Percentiles rank a stretch among this genome's conserved stretches.
Conservation (phyloP, 805 yeast genomes). For the Metschnikowia gruessii region DNA sequence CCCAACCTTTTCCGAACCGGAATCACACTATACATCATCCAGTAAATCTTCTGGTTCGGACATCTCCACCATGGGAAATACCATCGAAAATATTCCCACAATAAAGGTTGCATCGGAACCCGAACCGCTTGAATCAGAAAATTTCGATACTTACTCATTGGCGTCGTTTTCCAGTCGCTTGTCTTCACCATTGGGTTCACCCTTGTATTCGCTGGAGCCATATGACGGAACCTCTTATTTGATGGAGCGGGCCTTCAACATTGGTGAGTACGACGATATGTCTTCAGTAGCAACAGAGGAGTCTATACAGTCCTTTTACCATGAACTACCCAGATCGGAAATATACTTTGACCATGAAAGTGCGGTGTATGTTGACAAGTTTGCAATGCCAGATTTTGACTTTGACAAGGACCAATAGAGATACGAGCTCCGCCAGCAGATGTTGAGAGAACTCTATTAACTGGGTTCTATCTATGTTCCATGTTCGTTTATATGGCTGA, state of each 20-base stretch:
- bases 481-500: too few species aligned
- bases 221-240: background rate
- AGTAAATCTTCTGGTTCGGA: too few species aligned
- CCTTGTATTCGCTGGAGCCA: background rate
- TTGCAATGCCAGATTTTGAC: slow-evolving; percentile 17
- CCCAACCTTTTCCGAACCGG: background rate
- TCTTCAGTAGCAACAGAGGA: slow-evolving; percentile 23
- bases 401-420: slow-evolving; percentile 33
- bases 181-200: too few species aligned
- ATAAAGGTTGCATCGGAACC: too few species aligned
- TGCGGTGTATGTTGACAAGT: slow-evolving; percentile 15
- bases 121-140: too few species aligned
- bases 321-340: slow-evolving; percentile 16
- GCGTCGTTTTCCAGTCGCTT: background rate
- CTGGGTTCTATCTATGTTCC: too few species aligned
- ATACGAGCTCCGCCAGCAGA: slow-evolving; percentile 37
- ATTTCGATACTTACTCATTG: background rate
- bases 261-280: slow-evolving; percentile 17
- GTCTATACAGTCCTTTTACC: slow-evolving; percentile 25
- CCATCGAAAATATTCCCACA: too few species aligned
- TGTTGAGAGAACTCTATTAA: slow-evolving; percentile 32
- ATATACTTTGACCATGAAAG: slow-evolving; percentile 19
- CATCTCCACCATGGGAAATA: too few species aligned
- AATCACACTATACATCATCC: background rate
- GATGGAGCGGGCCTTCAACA: slow-evolving; percentile 6